phyloP scores from a whole-genome alignment of 2,329 filamentous ascomycete species.

The Sporothrix luriei region DNA sequence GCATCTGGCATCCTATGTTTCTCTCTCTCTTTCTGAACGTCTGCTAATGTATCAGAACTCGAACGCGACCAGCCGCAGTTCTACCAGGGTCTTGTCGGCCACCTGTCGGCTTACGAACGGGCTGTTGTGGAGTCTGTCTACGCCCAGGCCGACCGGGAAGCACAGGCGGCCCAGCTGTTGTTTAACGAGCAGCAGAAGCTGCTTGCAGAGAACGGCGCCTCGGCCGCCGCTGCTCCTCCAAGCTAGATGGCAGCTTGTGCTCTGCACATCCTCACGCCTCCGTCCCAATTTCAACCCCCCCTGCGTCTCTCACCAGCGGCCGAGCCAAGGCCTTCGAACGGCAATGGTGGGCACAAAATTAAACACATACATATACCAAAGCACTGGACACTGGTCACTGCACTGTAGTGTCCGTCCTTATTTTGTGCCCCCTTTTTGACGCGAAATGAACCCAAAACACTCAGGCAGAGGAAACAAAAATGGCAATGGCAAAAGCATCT shows the following conservation, averaged over 20 bases:
- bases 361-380: background rate
- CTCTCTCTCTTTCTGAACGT: background rate
- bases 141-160: slow-evolving; percentile 60
- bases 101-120: slow-evolving; percentile 79
- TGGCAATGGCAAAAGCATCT: background rate
- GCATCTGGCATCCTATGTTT: background rate
- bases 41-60: slow-evolving; percentile 61
- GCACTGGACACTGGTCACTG: background rate
- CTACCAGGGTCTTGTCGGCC: slow-evolving; percentile 77
- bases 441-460: background rate
- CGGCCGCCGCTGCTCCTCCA: slow-evolving; percentile 29
- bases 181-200: slow-evolving; percentile 40
- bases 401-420: background rate
- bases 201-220: slow-evolving; percentile 37
- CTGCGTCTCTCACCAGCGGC: background rate
- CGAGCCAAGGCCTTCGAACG: slow-evolving; percentile 12
- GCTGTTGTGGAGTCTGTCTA: slow-evolving; percentile 77
- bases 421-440: slow-evolving; percentile 25
- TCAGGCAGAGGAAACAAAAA: background rate
- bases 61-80: slow-evolving; percentile 90
- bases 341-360: slow-evolving; percentile 22
- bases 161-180: slow-evolving; percentile 26
- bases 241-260: slow-evolving; percentile 27
- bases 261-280: no score
- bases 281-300: background rate